Evolutionary conservation across 2,329 filamentous ascomycete genomes (phyloP).

Genomic region (Chaetothyriales sp.): DNA sequence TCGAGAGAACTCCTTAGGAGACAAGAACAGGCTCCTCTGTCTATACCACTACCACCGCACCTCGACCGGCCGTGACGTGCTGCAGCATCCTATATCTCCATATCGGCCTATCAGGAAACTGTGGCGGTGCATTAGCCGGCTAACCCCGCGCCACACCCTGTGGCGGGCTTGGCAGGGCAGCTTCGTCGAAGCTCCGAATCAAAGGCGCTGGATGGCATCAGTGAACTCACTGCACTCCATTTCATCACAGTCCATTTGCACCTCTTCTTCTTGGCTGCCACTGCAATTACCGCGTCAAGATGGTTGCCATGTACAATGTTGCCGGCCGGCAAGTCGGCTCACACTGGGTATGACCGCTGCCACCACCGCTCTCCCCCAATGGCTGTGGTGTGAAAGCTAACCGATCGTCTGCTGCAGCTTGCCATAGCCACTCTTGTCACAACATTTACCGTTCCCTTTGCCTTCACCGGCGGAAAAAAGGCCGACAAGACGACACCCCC

Average conservation of each 20-base stretch:
- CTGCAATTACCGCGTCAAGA: conserved; percentile 23
- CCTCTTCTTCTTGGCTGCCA: background rate
- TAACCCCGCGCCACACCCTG: background rate
- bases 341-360: conserved; percentile 30
- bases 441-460: conserved; percentile 34
- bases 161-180: background rate
- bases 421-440: conserved; percentile 44
- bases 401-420: conserved; percentile 32
- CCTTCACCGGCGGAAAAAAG: conserved; percentile 35
- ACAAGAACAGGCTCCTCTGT: no score
- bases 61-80: no score
- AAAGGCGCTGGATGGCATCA: no score
- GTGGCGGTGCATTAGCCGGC: background rate
- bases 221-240: background rate
- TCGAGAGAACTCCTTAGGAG: no score
- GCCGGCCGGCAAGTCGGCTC: conserved; percentile 40
- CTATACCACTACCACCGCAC: no score
- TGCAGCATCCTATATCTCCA: no score
- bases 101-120: background rate
- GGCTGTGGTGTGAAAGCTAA: conserved; percentile 7
- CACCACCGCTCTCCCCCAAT: conserved; percentile 1
- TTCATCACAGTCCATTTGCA: background rate
- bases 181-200: background rate
- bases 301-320: conserved; percentile 39
- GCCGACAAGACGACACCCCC: conserved; percentile 38